Base-by-base conservation (phyloP, 2,329 filamentous ascomycete species). In the Alternaria angustiovoidea region DNA sequence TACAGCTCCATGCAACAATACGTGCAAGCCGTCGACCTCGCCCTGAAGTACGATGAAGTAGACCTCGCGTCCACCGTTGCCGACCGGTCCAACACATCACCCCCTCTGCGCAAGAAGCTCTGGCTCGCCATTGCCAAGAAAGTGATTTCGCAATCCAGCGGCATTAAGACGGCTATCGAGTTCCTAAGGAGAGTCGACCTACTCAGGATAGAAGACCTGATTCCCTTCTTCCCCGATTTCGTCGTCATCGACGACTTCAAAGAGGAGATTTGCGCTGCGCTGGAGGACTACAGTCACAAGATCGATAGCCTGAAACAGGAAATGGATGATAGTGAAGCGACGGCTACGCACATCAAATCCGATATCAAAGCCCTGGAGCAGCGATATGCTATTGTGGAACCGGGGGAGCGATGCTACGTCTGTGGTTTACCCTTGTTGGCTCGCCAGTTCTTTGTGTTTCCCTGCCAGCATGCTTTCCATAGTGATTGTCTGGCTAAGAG, bases 161-260 rank as follows among this genome's bases (percentile, higher is more conserved):
- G 93, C 52, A 97, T 98, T 84, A 97, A 83, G 63, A 77, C 80
- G 1, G 95, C 95, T 2, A 96, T 99, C 67, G 92, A 96, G 63
- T 97, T 99, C 74, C 85, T 98, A 12, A 92, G 93, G 68, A 89
- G 93, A 9, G 97, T 94, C 76, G 93, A 97, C 62, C 85, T 98
- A 12, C 87, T 99, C 49, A 90, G 91, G 64, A 99, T 99, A 65
- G 95, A 99, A 80, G 95, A 99, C 73, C 81, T 99, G 30, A 98
- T 99, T 41, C 95, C 95, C 0, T 97, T 99, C 83, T 99, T 99
- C 81, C 95, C 95, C 0, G 95, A 99, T 77, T 99, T 99, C 75
- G 93, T 98, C 24, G 91, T 98, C 52, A 98, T 99, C 63, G 95
- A 99, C 75, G 95, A 98, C 78, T 99, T 99, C 85, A 97, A 98